Evolutionary conservation across 768 basidiomycete species (phyloP).

Genomic region (Holtermanniella nyarrowii): DNA sequence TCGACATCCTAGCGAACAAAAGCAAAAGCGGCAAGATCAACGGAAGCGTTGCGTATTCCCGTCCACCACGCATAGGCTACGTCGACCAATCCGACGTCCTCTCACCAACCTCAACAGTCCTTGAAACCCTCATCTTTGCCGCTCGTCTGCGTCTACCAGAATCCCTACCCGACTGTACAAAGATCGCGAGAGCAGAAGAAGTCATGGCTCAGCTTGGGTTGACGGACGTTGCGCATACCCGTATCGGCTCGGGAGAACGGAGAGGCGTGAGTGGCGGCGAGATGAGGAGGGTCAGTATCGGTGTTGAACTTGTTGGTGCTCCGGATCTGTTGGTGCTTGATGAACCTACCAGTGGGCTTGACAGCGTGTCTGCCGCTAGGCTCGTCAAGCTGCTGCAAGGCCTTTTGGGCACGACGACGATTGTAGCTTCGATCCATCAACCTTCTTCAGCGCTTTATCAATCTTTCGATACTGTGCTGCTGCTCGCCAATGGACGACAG

Average conservation of each 20-base stretch:
- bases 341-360: conserved; percentile 67
- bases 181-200: conserved; percentile 46
- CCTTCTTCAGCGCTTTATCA: conserved; percentile 79
- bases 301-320: conserved; percentile 71
- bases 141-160: conserved; percentile 73
- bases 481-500: conserved; percentile 59
- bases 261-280: conserved; percentile 87
- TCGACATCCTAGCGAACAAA: conserved; percentile 81
- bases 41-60: conserved; percentile 56
- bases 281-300: conserved; percentile 80
- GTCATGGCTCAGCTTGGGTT: conserved; percentile 73
- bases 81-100: conserved; percentile 80
- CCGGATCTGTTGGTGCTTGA: conserved; percentile 80
- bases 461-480: conserved; percentile 68
- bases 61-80: conserved; percentile 55
- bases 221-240: conserved; percentile 53
- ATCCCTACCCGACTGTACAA: conserved; percentile 29
- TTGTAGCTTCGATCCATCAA: conserved; percentile 80
- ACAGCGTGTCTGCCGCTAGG: conserved; percentile 74
- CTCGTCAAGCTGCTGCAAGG: conserved; percentile 66
- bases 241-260: conserved; percentile 63
- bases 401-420: conserved; percentile 63
- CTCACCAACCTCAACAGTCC: conserved; percentile 66
- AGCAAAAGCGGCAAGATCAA: conserved; percentile 59
- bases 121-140: conserved; percentile 73